A percentile compares a stretch with the other conserved stretches of the same genome.
These are phyloP conservation scores for Juncus effusus DNA, from an alignment of 176 grass and related monocot species.

Conservation along the genomic window DNA sequence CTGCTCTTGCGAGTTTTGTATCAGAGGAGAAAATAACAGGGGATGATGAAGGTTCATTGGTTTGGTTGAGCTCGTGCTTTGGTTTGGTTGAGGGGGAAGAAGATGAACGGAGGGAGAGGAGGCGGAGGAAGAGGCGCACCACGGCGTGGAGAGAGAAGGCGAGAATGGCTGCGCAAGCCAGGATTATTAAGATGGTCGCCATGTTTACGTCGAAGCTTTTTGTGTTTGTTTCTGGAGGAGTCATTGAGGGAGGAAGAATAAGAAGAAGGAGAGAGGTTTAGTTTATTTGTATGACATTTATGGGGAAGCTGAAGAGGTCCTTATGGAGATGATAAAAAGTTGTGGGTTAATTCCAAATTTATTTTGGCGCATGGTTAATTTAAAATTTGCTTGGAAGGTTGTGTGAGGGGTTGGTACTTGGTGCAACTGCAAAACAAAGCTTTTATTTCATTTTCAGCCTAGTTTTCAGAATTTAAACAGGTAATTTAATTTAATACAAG, in stretches of 20 bases:
- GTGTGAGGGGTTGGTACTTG: too few relatives aligned
- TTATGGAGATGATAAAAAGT: too few relatives aligned
- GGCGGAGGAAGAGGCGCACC: conserved; percentile 50
- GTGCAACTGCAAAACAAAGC: not conserved
- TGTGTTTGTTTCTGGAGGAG: conserved; percentile 47
- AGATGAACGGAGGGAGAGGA: conserved; percentile 25
- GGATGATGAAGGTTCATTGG: not conserved
- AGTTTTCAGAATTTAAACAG: conserved; percentile 1
- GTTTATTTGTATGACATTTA: too few relatives aligned
- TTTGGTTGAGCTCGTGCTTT: not conserved
- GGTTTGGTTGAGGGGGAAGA: conserved; percentile 26
- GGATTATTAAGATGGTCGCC: conserved; percentile 77
- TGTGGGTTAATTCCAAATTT: too few relatives aligned
- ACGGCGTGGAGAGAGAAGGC: conserved; percentile 81
- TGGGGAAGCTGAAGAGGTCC: too few relatives aligned
- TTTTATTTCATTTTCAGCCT: not conserved
- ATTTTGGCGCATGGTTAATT: too few relatives aligned
- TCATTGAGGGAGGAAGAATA: conserved; percentile 21
- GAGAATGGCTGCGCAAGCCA: conserved; percentile 67
- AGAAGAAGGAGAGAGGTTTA: not conserved
- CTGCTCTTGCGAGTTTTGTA: conserved; percentile 26
- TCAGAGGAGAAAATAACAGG: conserved; percentile 24
- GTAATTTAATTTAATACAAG: conserved; percentile 1
- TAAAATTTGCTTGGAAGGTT: too few relatives aligned
- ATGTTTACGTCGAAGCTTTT: conserved; percentile 78